Evolutionary conservation across 2,329 filamentous ascomycete genomes (phyloP), one percentile per base, ranked within the genome.

Genomic region (Sarocladiaceae sp.): DNA sequence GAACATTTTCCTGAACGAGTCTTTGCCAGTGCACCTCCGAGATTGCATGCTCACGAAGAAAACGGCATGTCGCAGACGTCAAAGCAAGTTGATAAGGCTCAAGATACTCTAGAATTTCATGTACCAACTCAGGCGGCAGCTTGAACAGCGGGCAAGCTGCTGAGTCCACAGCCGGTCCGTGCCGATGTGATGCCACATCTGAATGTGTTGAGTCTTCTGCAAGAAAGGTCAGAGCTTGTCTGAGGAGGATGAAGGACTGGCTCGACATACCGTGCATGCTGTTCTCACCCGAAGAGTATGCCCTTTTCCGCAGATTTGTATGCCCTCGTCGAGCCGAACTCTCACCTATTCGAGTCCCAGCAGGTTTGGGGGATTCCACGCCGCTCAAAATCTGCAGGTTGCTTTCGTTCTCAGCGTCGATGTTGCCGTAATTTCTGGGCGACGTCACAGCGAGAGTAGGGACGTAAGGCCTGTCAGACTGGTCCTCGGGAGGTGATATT

Each of bases 51-150:
- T 68, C 66, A 48, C 78, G 74, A 2, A 96, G 71, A 3, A 67
- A 63, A 22, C 72, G 83, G 66, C 85, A 93, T 22, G 84, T 85
- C 10, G 71, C 70, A 2, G 83, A 80, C 12, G 85, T 65, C 2
- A 71, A 66, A 23, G 76, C 76, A 11, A 96, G 79, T 53, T 91
- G 86, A 35, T 73, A 58, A 0, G 88, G 78, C 0, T 79, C 69
- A 4, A 96, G 77, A 61, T 81, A 83, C 29, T 74, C 74, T 13
- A 96, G 71, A 44, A 96, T 83, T n/a, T 79, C 71, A 58, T 87
- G 79, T 28, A 96, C 73, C 8, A 96, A 74, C 65, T 97, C 92
- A 12, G 82, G 68, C 0, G 92, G 92, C 1, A 96, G 77, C 18
- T 68, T 64, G 26, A 83, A 64, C 7, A 89, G 60, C 33, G 57